Evolutionary conservation across 1,139 yeast genomes (phyloP).

Genomic region (Scheffersomyces cryptocercus): DNA sequence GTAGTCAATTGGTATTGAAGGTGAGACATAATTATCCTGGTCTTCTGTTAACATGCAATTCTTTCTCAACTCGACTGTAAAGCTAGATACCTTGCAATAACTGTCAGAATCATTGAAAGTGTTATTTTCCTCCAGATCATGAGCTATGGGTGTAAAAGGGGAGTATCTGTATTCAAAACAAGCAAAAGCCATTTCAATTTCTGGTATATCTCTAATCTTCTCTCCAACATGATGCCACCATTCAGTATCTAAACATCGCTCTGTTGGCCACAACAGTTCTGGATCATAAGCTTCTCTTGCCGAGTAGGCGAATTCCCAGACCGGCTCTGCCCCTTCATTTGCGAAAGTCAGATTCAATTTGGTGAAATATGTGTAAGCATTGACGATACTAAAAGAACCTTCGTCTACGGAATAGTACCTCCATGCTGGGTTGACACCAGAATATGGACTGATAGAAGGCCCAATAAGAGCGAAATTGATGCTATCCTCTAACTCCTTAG

Average conservation of each 20-base stretch:
- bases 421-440: slow-evolving; percentile 34
- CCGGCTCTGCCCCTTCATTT: slow-evolving; percentile 31
- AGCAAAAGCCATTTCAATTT: slow-evolving; percentile 14
- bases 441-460: slow-evolving; percentile 31
- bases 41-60: slow-evolving; percentile 26
- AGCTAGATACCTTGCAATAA: slow-evolving; percentile 26
- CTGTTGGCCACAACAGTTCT: slow-evolving; percentile 25
- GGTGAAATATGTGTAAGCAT: slow-evolving; percentile 31
- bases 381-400: slow-evolving; percentile 28
- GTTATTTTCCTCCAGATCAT: neutral
- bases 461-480: slow-evolving; percentile 31
- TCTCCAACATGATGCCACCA: slow-evolving; percentile 26
- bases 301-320: slow-evolving; percentile 30
- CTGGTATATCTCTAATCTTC: slow-evolving; percentile 10
- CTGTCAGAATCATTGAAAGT: slow-evolving; percentile 17
- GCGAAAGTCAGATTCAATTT: slow-evolving; percentile 27
- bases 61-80: slow-evolving; percentile 22
- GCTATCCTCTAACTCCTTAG: slow-evolving; percentile 11
- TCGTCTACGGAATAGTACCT: slow-evolving; percentile 32
- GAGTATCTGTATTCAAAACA: slow-evolving; percentile 13
- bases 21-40: slow-evolving; percentile 20
- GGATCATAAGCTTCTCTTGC: slow-evolving; percentile 32
- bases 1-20: neutral
- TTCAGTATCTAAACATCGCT: slow-evolving; percentile 24
- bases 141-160: slow-evolving; percentile 4